Conservation (phyloP, 2,329 filamentous ascomycete species). For the Microascus cirrosus region DNA sequence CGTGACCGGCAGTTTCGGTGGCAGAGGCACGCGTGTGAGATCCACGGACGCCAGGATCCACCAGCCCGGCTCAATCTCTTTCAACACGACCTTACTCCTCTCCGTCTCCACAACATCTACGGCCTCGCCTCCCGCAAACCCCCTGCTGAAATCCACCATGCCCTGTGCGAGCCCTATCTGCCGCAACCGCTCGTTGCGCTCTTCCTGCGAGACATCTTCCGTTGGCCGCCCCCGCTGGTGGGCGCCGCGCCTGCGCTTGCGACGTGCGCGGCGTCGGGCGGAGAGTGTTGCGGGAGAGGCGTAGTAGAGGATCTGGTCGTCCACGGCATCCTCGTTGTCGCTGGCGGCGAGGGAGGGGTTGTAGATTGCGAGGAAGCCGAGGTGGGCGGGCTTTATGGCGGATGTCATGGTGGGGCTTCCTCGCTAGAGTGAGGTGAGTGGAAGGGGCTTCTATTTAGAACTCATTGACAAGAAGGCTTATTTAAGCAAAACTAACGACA, state of each 20-base stretch:
- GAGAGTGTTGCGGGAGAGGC: constrained; percentile 46
- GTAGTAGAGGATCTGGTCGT: constrained; percentile 89
- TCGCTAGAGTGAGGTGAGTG: not conserved
- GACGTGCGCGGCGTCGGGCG: constrained; percentile 21
- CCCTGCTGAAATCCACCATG: constrained; percentile 86
- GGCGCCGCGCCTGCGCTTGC: constrained; percentile 22
- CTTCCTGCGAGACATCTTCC: constrained; percentile 41
- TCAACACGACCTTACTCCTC: constrained; percentile 70
- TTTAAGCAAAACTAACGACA: not conserved
- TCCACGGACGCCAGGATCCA: constrained; percentile 89
- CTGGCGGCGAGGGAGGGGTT: constrained; percentile 66
- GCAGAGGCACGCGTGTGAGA: constrained; percentile 60
- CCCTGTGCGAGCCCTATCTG: constrained; percentile 95
- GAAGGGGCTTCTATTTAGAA: not conserved
- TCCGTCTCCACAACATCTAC: constrained; percentile 87
- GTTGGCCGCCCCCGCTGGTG: constrained; percentile 23
- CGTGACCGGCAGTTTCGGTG: constrained; percentile 35
- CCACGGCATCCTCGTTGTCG: constrained; percentile 35
- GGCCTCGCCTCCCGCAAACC: constrained; percentile 66
- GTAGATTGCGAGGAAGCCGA: constrained; percentile 90
- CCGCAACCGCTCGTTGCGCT: constrained; percentile 75
- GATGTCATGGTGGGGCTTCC: constrained; percentile 12
- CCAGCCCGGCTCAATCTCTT: constrained; percentile 85
- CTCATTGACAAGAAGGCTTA: not conserved
- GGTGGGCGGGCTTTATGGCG: constrained; percentile 52